Percentiles rank a stretch among this genome's conserved stretches.
Evolutionary conservation across 805 yeast genomes (phyloP).

Genomic region (Vanderwaltozyma polyspora): DNA sequence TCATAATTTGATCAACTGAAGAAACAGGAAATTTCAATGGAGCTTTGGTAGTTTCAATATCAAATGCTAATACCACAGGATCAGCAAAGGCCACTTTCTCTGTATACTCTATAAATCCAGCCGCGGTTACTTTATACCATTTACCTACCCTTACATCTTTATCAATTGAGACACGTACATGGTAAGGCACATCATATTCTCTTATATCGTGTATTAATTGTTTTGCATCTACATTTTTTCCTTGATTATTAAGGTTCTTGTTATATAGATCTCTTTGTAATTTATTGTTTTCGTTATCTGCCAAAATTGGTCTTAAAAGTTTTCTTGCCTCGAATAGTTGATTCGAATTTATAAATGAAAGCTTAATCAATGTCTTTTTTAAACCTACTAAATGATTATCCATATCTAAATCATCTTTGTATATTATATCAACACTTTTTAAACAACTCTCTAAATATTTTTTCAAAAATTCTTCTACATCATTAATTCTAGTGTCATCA

Average conservation of each 20-base stretch:
- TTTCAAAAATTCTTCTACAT: conserved; percentile 75
- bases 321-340: conserved; percentile 72
- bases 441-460: conserved; percentile 53
- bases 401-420: conserved; percentile 68
- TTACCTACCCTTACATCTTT: conserved; percentile 80
- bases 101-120: conserved; percentile 41
- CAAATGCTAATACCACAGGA: conserved; percentile 92
- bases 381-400: conserved; percentile 84
- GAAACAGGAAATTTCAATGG: conserved; percentile 95
- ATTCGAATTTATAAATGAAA: conserved; percentile 61
- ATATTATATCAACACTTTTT: conserved; percentile 42
- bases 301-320: conserved; percentile 54
- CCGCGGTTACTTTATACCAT: conserved; percentile 78
- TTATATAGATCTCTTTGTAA: conserved; percentile 56
- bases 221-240: conserved; percentile 37
- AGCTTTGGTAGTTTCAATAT: conserved; percentile 94
- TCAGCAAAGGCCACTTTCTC: conserved; percentile 91
- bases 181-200: conserved; percentile 95
- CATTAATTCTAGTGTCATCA: conserved; percentile 34
- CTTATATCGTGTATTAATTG: conserved; percentile 62
- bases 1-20: conserved; percentile 84
- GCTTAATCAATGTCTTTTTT: conserved; percentile 48
- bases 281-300: conserved; percentile 49
- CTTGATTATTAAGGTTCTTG: conserved; percentile 25
- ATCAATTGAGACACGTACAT: conserved; percentile 93